Percentiles rank a stretch among this genome's conserved stretches.
Evolutionary conservation across 176 grass and related monocot genomes (phyloP).

Genomic region (Triticum urartu): DNA sequence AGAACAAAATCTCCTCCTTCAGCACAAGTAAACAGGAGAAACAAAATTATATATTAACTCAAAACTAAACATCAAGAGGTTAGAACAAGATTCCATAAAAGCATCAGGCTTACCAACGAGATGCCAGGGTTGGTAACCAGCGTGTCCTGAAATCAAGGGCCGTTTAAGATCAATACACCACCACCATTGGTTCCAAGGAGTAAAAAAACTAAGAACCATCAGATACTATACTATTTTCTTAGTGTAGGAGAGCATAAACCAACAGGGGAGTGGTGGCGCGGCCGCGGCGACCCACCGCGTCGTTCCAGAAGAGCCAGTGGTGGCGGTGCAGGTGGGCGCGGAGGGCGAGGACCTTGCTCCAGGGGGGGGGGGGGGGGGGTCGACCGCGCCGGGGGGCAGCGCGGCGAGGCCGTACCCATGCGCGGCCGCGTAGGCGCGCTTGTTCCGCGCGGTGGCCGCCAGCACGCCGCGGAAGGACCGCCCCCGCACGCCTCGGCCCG

Average conservation of each 20-base stretch:
- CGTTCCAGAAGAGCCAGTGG: conserved; percentile 96
- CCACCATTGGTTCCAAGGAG: not conserved
- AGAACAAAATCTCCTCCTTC: conserved; percentile 70
- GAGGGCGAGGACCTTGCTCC: conserved; percentile 83
- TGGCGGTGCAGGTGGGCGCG: conserved; percentile 44
- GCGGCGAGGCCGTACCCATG: conserved; percentile 55
- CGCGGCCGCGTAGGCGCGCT: conserved; percentile 43
- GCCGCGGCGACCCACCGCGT: conserved; percentile 46
- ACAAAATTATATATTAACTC: not conserved
- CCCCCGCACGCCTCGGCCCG: not conserved
- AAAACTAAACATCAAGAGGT: not conserved
- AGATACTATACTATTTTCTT: not conserved
- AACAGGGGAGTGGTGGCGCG: not conserved
- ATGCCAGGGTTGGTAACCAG: conserved; percentile 66
- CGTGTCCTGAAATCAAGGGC: conserved; percentile 53
- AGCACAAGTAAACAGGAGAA: not conserved
- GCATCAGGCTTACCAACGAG: conserved; percentile 51
- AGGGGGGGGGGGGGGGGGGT: conserved; percentile 67
- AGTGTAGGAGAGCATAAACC: not conserved
- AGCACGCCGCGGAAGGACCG: conserved; percentile 67
- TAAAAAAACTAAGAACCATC: not conserved
- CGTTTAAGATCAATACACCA: not conserved
- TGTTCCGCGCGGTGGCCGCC: conserved; percentile 52
- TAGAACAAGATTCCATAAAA: not conserved
- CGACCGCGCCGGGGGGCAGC: conserved; percentile 40